A percentile compares a stretch with the other conserved stretches of the same genome.
These are phyloP conservation scores for Inonotus obliquus DNA, from an alignment of 1,284 basidiomycete species.

Conservation along the genomic window DNA sequence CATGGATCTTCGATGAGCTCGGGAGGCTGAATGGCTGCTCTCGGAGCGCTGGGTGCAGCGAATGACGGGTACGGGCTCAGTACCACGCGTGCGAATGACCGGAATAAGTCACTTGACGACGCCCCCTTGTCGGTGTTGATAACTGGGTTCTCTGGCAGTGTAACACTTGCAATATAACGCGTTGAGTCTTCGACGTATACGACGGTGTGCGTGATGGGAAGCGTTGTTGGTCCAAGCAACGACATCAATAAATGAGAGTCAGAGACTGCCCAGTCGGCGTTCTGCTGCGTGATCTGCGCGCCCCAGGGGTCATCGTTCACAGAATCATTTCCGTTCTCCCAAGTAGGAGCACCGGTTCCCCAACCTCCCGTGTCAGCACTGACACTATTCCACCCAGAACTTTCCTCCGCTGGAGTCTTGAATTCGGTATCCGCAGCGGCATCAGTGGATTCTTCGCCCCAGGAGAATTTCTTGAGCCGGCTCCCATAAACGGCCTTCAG, in stretches of 20 bases:
- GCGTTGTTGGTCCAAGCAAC: constrained; percentile 40
- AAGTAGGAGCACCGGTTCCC: constrained; percentile 1
- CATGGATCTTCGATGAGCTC: constrained; percentile 8
- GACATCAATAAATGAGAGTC: constrained; percentile 28
- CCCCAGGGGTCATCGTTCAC: constrained; percentile 12
- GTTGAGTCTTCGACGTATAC: constrained; percentile 50
- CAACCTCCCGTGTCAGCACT: constrained; percentile 2
- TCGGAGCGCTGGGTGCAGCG: constrained; percentile 2
- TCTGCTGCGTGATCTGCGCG: neutral
- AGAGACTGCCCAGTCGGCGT: neutral
- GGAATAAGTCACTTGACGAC: constrained; percentile 37
- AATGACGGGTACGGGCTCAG: constrained; percentile 39
- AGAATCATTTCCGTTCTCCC: neutral
- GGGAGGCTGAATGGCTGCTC: constrained; percentile 8
- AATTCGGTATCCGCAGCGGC: neutral
- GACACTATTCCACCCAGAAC: constrained; percentile 21
- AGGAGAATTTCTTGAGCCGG: neutral
- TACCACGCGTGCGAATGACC: constrained; percentile 43
- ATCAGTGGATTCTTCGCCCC: neutral
- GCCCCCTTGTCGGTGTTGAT: constrained; percentile 15
- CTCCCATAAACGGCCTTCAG: constrained; percentile 9
- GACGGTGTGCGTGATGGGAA: constrained; percentile 44
- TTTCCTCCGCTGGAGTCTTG: neutral
- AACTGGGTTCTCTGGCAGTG: constrained; percentile 24
- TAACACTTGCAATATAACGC: constrained; percentile 37